Evolutionary conservation across 805 yeast genomes (phyloP).

Genomic region (Lachancea mirantina): DNA sequence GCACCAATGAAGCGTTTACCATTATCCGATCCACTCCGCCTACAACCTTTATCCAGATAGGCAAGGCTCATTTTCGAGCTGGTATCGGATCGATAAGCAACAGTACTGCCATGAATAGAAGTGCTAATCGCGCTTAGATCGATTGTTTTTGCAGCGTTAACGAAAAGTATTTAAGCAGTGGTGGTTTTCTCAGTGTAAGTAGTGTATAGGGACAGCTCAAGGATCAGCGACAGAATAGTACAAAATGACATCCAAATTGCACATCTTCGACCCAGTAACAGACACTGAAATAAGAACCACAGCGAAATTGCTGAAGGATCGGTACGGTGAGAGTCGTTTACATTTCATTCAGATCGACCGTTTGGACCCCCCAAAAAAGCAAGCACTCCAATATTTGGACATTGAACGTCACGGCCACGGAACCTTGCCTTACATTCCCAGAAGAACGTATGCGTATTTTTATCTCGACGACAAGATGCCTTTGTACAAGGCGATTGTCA

Average conservation of each 20-base stretch:
- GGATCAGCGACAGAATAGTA: too few relatives aligned
- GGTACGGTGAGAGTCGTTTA: slow-evolving; percentile 45
- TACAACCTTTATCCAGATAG: too few relatives aligned
- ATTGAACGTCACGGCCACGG: slow-evolving; percentile 54
- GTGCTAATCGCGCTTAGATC: too few relatives aligned
- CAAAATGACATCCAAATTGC: slow-evolving; percentile 23
- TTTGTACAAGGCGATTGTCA: slow-evolving; percentile 66
- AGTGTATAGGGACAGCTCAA: too few relatives aligned
- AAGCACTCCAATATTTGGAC: slow-evolving; percentile 58
- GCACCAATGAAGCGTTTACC: too few relatives aligned
- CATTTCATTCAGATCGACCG: slow-evolving; percentile 64
- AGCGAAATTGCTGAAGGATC: slow-evolving; percentile 53
- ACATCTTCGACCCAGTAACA: slow-evolving; percentile 54
- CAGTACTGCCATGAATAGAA: too few relatives aligned
- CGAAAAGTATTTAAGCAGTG: too few relatives aligned
- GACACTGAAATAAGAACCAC: slow-evolving; percentile 54
- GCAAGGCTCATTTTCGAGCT: too few relatives aligned
- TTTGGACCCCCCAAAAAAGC: slow-evolving; percentile 72
- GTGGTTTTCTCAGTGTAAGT: too few relatives aligned
- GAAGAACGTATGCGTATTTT: slow-evolving; percentile 64
- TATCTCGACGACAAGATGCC: slow-evolving; percentile 43
- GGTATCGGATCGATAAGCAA: too few relatives aligned
- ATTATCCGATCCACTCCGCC: too few relatives aligned
- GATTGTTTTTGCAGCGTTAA: too few relatives aligned
- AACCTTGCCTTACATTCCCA: slow-evolving; percentile 51